phyloP scores from a whole-genome alignment of 345 rosid species.

The Gossypium ekmanianum region DNA sequence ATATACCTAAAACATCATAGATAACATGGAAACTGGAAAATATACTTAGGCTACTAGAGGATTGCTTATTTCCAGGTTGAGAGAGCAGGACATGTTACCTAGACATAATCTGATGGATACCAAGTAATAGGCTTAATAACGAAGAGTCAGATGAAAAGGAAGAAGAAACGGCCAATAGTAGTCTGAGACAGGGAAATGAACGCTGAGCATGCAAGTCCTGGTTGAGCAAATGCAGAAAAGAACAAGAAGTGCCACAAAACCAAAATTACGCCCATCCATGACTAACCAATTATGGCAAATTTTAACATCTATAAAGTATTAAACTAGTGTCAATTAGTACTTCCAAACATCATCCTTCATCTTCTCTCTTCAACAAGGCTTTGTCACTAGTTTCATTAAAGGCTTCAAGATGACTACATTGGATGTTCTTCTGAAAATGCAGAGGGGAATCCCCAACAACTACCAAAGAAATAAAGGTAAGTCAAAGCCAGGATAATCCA shows the following conservation, averaged over 20 bases:
- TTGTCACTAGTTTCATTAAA: conserved; percentile 2
- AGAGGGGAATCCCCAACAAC: not conserved
- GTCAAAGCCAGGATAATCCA: not conserved
- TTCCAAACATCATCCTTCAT: conserved; percentile 4
- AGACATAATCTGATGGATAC: not conserved
- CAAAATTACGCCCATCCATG: not conserved
- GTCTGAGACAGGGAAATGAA: not conserved
- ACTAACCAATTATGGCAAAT: not conserved
- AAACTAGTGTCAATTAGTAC: not conserved
- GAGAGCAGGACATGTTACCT: not conserved
- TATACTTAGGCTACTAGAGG: not conserved
- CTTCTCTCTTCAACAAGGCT: not conserved
- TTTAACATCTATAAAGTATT: not conserved
- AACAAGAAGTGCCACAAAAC: not conserved
- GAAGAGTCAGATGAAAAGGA: not conserved
- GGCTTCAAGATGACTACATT: not conserved
- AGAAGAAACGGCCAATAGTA: not conserved
- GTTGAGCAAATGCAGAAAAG: not conserved
- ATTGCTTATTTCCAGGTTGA: not conserved
- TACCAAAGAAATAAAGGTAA: not conserved
- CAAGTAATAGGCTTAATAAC: not conserved
- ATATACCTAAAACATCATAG: not conserved
- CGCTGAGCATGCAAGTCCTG: not conserved
- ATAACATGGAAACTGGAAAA: not conserved
- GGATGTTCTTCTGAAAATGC: not conserved